Base-by-base conservation (phyloP, 2,329 filamentous ascomycete genomes). In the Verticillium nonalfalfae region DNA sequence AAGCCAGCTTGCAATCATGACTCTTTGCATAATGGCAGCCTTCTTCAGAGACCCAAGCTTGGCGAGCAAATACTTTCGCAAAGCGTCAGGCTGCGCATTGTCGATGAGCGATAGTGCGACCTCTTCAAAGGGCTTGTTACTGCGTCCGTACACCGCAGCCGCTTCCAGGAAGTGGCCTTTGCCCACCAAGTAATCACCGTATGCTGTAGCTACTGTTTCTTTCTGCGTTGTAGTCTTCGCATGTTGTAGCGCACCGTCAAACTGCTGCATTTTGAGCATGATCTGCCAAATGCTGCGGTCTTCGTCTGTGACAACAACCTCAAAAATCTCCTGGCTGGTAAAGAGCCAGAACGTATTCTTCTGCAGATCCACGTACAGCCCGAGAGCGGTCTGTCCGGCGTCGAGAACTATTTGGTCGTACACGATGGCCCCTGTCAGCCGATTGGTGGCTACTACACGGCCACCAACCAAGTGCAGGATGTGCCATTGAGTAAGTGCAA, bases 261-360 rank as follows among this genome's bases (percentile, higher is more conserved):
- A 99, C 67, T 95, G 88, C 68, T 96, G 90, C 66, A 89, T 85
- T 69, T 90, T 85, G 62, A 97, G 82, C 86, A 98, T 90, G 59
- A 98, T 91, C 71, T 91, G 91, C 95, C 95, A 99, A 15, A 98
- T 86, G 72, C 98, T 91, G 67, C 95, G 82, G 67, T 93, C 91
- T 73, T 99, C 95, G 61, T 98, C 91, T 55, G 88, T 89, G 13
- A 94, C 89, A 13, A 95, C 90, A 62, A 99, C 89, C 76, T 99
- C 95, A 68, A 93, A 97, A 58, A 99, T 97, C 69, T 96, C 93
- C 61, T 91, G 85, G 0, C 86, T 84, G 0, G 94, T 98, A 71
- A 98, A 96, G 2, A 99, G 83, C 95, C 96, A 99, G 72, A 94
- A 97, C 0, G 95, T 99, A 70, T 94, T 96, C 79, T 97, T 97